Base-by-base conservation (phyloP, 139 green algal genomes). In the Coelastrella sp. region DNA sequence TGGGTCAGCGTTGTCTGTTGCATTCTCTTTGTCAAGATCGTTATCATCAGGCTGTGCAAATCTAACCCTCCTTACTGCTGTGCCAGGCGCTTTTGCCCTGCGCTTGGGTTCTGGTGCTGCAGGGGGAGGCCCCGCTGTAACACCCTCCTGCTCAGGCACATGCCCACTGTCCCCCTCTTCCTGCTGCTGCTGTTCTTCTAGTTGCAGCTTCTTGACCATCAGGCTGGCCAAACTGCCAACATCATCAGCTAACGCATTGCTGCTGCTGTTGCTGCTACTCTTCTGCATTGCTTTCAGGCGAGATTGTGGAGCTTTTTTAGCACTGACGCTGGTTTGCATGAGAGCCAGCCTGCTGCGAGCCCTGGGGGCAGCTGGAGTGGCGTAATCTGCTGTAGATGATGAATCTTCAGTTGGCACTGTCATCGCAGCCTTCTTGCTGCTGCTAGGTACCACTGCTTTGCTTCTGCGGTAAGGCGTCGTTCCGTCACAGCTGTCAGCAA, bases 121-220 rank as follows among this genome's bases (percentile, higher is more conserved):
- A 13, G 81, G 60, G 11, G 61, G 8, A 59, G 22, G n/a, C 22
- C 1, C 8, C 71, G 79, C 79, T 65, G 58, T 2, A 22, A 7
- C 4, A 22, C 7, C 7, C 16, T 57, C 64, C 11, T 58, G 3
- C 23, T 20, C 64, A 76, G 32, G n/a, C n/a, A n/a, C n/a, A n/a
- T n/a, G n/a, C n/a, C n/a, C n/a, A n/a, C n/a, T 64, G 32, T 5
- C 83, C 14, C 5, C 54, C 64, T 88, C 65, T 3, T 88, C 83
- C 56, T 88, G 64, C 56, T 88, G 22, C 20, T 64, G 61, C 57
- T 87, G 14, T 78, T 59, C 82, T 71, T 61, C 79, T 2, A 86
- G 80, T 59, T 86, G 59, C 80, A 86, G 59, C 58, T 86, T 86
- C 4, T 32, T 58, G 20, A 65, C n/a, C 80, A 86, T 86, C 58